These are phyloP conservation scores for Candida ipomoeae DNA, from an alignment of 805 yeast species.

Conservation along the genomic window DNA sequence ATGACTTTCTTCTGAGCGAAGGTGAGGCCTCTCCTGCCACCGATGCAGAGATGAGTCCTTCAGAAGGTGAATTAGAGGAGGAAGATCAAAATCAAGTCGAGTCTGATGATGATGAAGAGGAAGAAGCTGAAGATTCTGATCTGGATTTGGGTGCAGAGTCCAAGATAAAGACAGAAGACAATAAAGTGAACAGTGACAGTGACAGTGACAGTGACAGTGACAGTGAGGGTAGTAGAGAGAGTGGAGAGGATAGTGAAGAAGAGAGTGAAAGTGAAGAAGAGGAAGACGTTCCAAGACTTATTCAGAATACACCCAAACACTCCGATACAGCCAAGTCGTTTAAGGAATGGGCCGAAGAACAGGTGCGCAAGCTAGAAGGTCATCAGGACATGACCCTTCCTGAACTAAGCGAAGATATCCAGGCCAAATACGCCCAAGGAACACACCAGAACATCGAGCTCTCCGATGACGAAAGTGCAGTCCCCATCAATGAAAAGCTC, in stretches of 20 bases:
- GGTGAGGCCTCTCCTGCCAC: slow-evolving; percentile 13
- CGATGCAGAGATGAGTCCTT: slow-evolving; percentile 5
- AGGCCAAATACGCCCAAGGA: slow-evolving; percentile 55
- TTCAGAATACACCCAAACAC: slow-evolving; percentile 42
- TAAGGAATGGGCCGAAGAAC: slow-evolving; percentile 84
- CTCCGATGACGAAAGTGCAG: slow-evolving; percentile 55
- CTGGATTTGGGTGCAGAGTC: not conserved
- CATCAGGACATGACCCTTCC: slow-evolving; percentile 42
- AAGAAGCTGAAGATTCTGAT: too few species aligned
- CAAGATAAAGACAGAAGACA: slow-evolving; percentile 4
- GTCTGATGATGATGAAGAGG: too few species aligned
- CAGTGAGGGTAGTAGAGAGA: too few species aligned
- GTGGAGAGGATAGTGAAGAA: slow-evolving; percentile 24
- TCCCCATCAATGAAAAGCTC: slow-evolving; percentile 53
- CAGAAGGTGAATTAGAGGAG: slow-evolving; percentile 14
- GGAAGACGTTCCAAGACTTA: slow-evolving; percentile 28
- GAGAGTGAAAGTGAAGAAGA: slow-evolving; percentile 28
- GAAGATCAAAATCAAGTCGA: too few species aligned
- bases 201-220: slow-evolving; percentile 19
- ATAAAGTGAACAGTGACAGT: slow-evolving; percentile 13
- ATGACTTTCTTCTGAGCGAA: slow-evolving; percentile 48
- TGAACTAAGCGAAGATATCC: slow-evolving; percentile 45
- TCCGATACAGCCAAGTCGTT: slow-evolving; percentile 51
- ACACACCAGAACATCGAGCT: slow-evolving; percentile 47
- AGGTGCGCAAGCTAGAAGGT: slow-evolving; percentile 62